Conservation (phyloP, 106 monocot species). For the Xerophyta viscosa region DNA sequence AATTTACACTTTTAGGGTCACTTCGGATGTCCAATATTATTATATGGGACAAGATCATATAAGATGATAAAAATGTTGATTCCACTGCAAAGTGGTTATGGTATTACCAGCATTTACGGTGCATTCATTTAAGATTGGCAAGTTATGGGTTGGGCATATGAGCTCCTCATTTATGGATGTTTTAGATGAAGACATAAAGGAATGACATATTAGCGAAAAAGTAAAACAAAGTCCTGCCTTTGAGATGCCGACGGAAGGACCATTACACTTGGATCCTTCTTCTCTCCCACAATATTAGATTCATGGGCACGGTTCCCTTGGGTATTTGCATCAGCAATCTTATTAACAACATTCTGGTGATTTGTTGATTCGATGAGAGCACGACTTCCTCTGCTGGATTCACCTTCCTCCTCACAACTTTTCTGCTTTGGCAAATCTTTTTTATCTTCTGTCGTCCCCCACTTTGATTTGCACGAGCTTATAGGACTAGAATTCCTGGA, state of each 20-base stretch:
- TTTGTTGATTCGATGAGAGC: constrained; percentile 4
- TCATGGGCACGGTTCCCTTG: constrained; percentile 3
- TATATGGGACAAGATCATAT: too few species aligned
- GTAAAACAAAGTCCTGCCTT: constrained; percentile 11
- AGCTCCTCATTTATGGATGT: too few species aligned
- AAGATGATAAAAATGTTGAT: too few species aligned
- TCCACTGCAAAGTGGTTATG: too few species aligned
- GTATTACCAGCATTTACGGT: too few species aligned
- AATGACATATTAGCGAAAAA: too few species aligned
- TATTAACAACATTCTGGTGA: constrained; percentile 8
- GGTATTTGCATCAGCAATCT: constrained; percentile 11
- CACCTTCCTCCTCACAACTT: constrained; percentile 20
- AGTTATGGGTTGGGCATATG: too few species aligned
- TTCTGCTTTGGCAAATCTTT: constrained; percentile 8
- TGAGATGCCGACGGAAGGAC: constrained; percentile 16
- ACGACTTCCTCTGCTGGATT: constrained; percentile 4
- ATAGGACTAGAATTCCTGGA: constrained; percentile 46
- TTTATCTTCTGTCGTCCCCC: background rate
- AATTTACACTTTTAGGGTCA: too few species aligned
- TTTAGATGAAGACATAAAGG: too few species aligned
- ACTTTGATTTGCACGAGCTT: constrained; percentile 29
- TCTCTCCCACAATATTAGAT: constrained; percentile 19
- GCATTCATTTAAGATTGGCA: too few species aligned
- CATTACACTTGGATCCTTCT: constrained; percentile 12
- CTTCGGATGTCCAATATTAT: too few species aligned